Base-by-base conservation (phyloP, 2,329 filamentous ascomycete genomes). In the Cadophora sp. region DNA sequence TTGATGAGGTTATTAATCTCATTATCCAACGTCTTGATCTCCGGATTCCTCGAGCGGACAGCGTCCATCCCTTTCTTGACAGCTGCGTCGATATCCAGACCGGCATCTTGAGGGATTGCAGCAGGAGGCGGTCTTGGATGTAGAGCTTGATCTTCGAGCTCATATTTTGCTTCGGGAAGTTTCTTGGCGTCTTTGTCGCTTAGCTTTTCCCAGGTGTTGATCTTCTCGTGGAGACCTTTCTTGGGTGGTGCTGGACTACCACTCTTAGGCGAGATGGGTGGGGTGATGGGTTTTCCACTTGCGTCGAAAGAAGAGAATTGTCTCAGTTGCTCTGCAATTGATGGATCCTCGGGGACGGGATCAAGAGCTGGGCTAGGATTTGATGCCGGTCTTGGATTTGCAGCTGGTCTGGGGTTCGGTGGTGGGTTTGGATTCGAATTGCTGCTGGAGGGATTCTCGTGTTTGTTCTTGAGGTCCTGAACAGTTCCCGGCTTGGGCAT, bases 161-260 rank as follows among this genome's bases (percentile, higher is more conserved):
- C 30, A 18, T 41, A 56, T 4, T n/a, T 56, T 8, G 53, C 53
- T 39, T 56, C 53, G 18, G 53, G 53, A 14, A 33, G 30, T 56
- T 39, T 39, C 30, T 22, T 39, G 33, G 53, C 53, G 11, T 39
- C 53, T 16, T 56, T 56, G n/a, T 39, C 9, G 30, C 33, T 39
- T 56, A 41, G n/a, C n/a, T 56, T 56, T 16, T 56, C 53, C 53
- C 53, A 56, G 3, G 1, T 56, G n/a, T 56, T 56, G n/a, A 39
- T 39, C 16, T 41, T 41, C 11, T 56, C 33, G n/a, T 56, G 53
- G 18, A 56, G 53, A 30, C 30, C 30, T 22, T 36, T 22, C 9
- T 41, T 56, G 1, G 33, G 22, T 14, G 51, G 22, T 16, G 53
- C 16, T 22, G 33, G 30, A 56, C 9, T 41, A 14, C 33, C 53